These are phyloP conservation scores for Prunus davidiana DNA, from an alignment of 306 rosid species.

Conservation along the genomic window DNA sequence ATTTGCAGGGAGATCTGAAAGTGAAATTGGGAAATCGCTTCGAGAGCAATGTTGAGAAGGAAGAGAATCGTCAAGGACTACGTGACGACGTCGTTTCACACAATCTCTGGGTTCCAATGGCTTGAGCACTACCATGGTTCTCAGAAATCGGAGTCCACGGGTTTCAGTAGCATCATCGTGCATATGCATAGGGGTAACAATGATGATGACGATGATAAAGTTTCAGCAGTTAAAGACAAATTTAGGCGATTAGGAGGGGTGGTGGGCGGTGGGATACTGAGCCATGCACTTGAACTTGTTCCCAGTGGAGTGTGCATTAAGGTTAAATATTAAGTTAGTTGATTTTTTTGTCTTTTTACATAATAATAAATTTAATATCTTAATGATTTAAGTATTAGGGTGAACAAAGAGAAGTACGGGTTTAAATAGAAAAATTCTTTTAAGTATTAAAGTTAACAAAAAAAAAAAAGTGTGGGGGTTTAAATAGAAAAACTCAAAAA, in stretches of 20 bases:
- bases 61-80: slow-evolving; percentile 37
- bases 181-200: neutral
- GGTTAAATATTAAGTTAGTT: too few relatives aligned
- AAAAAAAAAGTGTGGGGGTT: too few relatives aligned
- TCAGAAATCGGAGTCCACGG: slow-evolving; percentile 27
- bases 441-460: too few relatives aligned
- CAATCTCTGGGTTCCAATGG: slow-evolving; percentile 32
- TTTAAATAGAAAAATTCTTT: too few relatives aligned
- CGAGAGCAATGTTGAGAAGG: slow-evolving; percentile 54
- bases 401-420: too few relatives aligned
- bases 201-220: neutral
- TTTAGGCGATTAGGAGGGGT: slow-evolving; percentile 8
- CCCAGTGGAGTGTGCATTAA: too few relatives aligned
- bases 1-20: slow-evolving; percentile 8
- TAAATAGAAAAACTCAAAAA: too few relatives aligned
- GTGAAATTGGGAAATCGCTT: slow-evolving; percentile 46
- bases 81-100: slow-evolving; percentile 20
- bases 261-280: too few relatives aligned
- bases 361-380: too few relatives aligned
- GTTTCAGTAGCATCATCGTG: slow-evolving; percentile 3
- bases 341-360: too few relatives aligned
- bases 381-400: rapidly evolving
- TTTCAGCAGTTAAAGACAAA: slow-evolving; percentile 14
- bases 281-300: too few relatives aligned
- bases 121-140: slow-evolving; percentile 21